Evolutionary conservation across 2,329 filamentous ascomycete species (phyloP), one percentile per base, ranked within the genome.

Genomic region (Pyricularia sp.): DNA sequence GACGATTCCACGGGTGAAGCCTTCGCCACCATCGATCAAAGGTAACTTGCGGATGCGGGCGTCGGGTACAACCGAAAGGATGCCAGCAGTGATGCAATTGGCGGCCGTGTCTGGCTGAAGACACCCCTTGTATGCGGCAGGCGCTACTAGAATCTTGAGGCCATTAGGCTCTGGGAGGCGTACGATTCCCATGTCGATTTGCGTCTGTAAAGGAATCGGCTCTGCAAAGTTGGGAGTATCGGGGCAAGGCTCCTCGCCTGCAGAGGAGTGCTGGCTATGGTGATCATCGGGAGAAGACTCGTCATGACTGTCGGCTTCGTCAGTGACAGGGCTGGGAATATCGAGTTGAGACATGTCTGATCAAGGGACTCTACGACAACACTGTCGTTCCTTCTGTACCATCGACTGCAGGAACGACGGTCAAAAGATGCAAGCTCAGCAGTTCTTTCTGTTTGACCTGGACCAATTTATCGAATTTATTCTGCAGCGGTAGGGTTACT

Each of bases 41-140:
- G 84, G 83, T 3, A 83, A 79, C 72, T 85, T 85, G 66, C 76
- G 79, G 58, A 85, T 73, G 1, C 75, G 72, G 20, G 81, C 80
- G 58, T 78, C 74, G n/a, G 79, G 78, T 3, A 82, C 71, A 2
- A 82, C 82, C 20, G 79, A 78, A 0, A 80, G 75, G 26, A 85
- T 79, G 2, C 83, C 84, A 4, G 76, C 75, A 71, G 83, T 81
- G 69, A 86, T 85, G 68, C 82, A 84, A 69, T 83, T 78, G 0
- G 83, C 83, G 1, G 82, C 83, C n/a, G 77, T 76, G 17, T 80
- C 77, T 3, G 84, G 82, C 20, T 81, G 78, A 3, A 86, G 79
- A 66, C 82, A 84, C 30, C 84, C 83, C 70, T 85, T 86, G 78
- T 85, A 85, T 2, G 83, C 84, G 0, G 83, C 85, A 0, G 84